These are phyloP conservation scores for Phylloporus scabripes DNA, from an alignment of 768 basidiomycete genomes.

Conservation along the genomic window DNA sequence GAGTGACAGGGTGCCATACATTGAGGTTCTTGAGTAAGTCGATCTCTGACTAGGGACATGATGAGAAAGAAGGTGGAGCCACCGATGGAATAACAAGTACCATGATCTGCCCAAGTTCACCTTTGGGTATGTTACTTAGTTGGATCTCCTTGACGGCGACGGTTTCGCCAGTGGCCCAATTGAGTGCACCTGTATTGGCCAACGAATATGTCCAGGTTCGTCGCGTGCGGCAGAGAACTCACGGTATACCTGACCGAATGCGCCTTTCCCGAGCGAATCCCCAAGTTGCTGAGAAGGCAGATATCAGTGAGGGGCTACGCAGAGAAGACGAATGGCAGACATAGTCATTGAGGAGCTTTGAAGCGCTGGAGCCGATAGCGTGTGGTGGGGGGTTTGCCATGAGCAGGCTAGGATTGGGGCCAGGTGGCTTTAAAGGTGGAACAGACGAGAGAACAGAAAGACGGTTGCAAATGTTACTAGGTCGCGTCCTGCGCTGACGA, in stretches of 20 bases:
- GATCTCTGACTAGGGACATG: conserved; percentile 74
- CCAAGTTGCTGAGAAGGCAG: conserved; percentile 72
- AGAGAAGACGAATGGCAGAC: conserved; percentile 32
- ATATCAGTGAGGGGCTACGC: conserved; percentile 6
- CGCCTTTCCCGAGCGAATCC: conserved; percentile 93
- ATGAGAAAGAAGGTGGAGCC: conserved; percentile 5
- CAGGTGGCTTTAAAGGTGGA: not conserved
- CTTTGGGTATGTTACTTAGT: conserved; percentile 87
- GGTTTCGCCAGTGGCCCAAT: conserved; percentile 96
- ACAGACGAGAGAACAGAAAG: conserved; percentile 7
- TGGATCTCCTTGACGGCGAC: conserved; percentile 99
- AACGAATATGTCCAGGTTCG: conserved; percentile 71
- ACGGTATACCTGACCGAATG: conserved; percentile 97
- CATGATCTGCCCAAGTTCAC: conserved; percentile 96
- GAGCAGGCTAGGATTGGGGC: not conserved
- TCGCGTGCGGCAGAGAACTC: conserved; percentile 32
- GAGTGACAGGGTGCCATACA: conserved; percentile 40
- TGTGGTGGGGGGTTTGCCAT: conserved; percentile 23
- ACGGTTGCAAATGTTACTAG: conserved; percentile 13
- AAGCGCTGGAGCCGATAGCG: conserved; percentile 27
- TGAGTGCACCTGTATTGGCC: conserved; percentile 61
- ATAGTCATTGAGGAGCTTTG: conserved; percentile 62
- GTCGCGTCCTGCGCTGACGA: conserved; percentile 37
- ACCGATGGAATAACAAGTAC: conserved; percentile 33
- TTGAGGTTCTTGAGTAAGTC: conserved; percentile 96